Base-by-base conservation (phyloP, 768 basidiomycete genomes). In the Rubroboletus satanas region DNA sequence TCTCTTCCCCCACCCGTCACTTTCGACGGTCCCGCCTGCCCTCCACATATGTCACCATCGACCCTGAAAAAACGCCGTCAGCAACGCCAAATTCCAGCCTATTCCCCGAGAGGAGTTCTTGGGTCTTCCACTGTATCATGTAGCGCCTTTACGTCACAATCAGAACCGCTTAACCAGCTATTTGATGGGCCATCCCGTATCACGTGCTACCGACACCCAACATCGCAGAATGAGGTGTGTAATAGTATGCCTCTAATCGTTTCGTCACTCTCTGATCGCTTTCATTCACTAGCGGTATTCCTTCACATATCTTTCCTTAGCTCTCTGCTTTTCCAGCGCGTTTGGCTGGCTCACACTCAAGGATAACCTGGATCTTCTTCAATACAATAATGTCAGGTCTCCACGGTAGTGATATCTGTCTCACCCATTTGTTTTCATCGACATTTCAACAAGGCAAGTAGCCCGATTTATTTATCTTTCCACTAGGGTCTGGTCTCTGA, bases 11-110 rank as follows among this genome's bases (percentile, higher is more conserved):
- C 77, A 45, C 77, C 79, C 8, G 63, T 77, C 52, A 58, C 75
- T 17, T 79, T 79, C 53, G 80, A 81, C 50, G 81, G 80, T 4
- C 81, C 81, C 6, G 78, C 79, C 11, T 66, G 73, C 51, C 66
- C 69, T 48, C 66, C 63, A 37, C 66, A 63, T 26, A 62, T 58
- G 56, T 64, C 57, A 28, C 53, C 52, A 3, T 49, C 45, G 33
- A 18, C 59, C 43, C 54, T 62, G 31, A 35, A 49, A 49, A 49
- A 45, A 36, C 52, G 44, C n/a, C 60, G 56, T 45, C 38, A 55
- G 43, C 47, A 47, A 49, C 59, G 62, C 42, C 59, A 48, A 33
- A 50, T 15, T 36, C n/a, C 43, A 32, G 10, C 39, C 12, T 54
- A 10, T 28, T 54, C 48, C 15, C 11, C 32, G 12, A 58, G 50